Base-by-base conservation (phyloP, 305 asterid species). In the Galium porrigens region DNA sequence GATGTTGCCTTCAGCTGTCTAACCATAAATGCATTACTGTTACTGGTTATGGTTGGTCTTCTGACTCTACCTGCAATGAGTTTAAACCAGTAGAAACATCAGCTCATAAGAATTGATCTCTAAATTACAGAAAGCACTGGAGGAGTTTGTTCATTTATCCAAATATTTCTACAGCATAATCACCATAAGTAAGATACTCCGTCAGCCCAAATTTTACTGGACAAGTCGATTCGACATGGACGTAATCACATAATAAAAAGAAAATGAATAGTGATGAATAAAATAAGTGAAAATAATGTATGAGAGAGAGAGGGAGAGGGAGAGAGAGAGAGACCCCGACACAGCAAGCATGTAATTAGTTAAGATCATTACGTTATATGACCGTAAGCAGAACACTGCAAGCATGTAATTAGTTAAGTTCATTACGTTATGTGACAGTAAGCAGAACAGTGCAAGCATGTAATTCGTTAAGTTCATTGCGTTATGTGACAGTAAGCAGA, bases 1-100 rank as follows among this genome's bases (percentile, higher is more conserved):
- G 42, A 10, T 17, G 14, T 2, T 48, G 0, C 46, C 32, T 54
- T 41, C 58, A 48, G 39, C 49, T 44, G 34, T 48, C 58, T 18
- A 67, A 58, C 29, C 8, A 56, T 27, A 12, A 30, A 46, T 20
- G 20, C 27, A 5, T 9, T 12, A 30, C 39, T 18, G 36, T 25
- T 52, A 22, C 14, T 25, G 5, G 59, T 37, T n/a, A 12, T 65
- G 25, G 3, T 17, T n/a, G 2, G 63, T 59, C 48, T 25, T 59
- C 61, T 14, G 33, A 51, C 62, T 27, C 30, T 64, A 64, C 70
- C 74, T 65, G 74, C 74, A 65, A 30, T 34, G 27, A 59, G 49
- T 30, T 20, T 12, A 49, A 52, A 27, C 39, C 34, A 48, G 61
- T 49, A 14, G 33, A 56, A 20, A 33, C 39, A 17, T 39, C 32